A percentile compares a stretch with the other conserved stretches of the same genome.
Conservation (phyloP, 2,329 filamentous ascomycete species). For the Aspergillus clavatus region DNA sequence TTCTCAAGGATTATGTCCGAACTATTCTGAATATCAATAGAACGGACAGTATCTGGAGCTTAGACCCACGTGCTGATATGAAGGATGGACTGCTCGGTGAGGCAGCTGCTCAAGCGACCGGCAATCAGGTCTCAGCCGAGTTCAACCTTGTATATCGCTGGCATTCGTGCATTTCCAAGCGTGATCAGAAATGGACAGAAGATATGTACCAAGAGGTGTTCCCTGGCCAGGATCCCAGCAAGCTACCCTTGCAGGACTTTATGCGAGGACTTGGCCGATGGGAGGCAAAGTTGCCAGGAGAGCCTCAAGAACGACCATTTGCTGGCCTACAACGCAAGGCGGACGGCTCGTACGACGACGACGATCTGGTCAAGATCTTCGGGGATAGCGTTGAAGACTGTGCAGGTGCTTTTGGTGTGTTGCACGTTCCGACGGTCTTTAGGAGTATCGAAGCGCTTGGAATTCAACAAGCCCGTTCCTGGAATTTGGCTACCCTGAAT, state of each 20-base stretch:
- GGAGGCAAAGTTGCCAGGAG: slow-evolving; percentile 38
- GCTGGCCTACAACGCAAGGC: slow-evolving; percentile 45
- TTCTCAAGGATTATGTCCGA: slow-evolving; percentile 55
- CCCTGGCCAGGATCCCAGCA: slow-evolving; percentile 31
- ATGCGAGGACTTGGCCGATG: slow-evolving; percentile 37
- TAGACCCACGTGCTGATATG: slow-evolving; percentile 60
- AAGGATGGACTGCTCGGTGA: slow-evolving; percentile 43
- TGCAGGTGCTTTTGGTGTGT: slow-evolving; percentile 56
- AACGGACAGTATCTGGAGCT: slow-evolving; percentile 55
- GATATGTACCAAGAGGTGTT: slow-evolving; percentile 50
- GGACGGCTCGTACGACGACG: slow-evolving; percentile 53
- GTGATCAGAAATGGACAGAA: slow-evolving; percentile 60
- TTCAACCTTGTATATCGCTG: slow-evolving; percentile 66
- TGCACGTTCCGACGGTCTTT: slow-evolving; percentile 55
- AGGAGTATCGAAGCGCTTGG: slow-evolving; percentile 59
- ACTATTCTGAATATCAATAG: slow-evolving; percentile 58
- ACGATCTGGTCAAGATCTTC: slow-evolving; percentile 54
- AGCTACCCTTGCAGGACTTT: slow-evolving; percentile 38
- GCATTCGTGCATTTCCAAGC: slow-evolving; percentile 57
- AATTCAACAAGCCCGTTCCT: slow-evolving; percentile 58
- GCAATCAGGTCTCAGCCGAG: slow-evolving; percentile 64
- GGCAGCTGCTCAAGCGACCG: slow-evolving; percentile 52
- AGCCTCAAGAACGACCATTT: slow-evolving; percentile 48
- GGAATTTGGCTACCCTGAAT: slow-evolving; percentile 59
- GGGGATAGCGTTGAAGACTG: slow-evolving; percentile 57